Conservation (phyloP, 2,329 filamentous ascomycete genomes). For the Exophiala calicioides region DNA sequence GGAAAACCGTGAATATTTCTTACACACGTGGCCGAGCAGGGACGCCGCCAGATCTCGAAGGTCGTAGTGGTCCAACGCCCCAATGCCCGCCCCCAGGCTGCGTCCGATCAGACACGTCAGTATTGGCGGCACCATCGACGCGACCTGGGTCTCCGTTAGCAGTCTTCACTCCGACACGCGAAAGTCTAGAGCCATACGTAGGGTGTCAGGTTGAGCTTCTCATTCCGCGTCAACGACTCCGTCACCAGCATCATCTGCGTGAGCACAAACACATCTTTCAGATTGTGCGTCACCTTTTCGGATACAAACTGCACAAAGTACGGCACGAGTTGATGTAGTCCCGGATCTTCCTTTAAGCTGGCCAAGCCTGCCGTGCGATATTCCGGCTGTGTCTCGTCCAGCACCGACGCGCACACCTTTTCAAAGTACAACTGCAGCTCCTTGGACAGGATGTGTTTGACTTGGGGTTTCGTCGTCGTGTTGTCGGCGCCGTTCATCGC, state of each 20-base stretch:
- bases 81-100: slow-evolving; percentile 65
- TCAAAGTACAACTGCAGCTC: slow-evolving; percentile 97
- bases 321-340: slow-evolving; percentile 89
- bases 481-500: slow-evolving; percentile 82
- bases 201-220: slow-evolving; percentile 71
- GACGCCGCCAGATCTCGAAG: slow-evolving; percentile 83
- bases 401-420: slow-evolving; percentile 83
- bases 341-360: slow-evolving; percentile 83
- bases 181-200: slow-evolving; percentile 50
- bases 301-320: slow-evolving; percentile 97
- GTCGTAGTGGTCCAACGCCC: slow-evolving; percentile 66
- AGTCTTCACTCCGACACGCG: neutral
- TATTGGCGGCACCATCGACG: slow-evolving; percentile 76
- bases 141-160: slow-evolving; percentile 45
- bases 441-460: slow-evolving; percentile 95
- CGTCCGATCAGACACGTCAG: slow-evolving; percentile 88
- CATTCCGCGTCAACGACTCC: slow-evolving; percentile 79
- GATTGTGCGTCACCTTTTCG: slow-evolving; percentile 90
- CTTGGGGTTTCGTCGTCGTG: slow-evolving; percentile 79
- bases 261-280: slow-evolving; percentile 86
- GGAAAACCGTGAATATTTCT: slow-evolving; percentile 78
- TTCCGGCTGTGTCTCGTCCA: slow-evolving; percentile 85
- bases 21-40: slow-evolving; percentile 74
- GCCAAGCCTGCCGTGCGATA: slow-evolving; percentile 82
- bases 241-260: slow-evolving; percentile 91